phyloP scores from a whole-genome alignment of 352 stramenopile genomes.

The Globisporangium paroecandrum region DNA sequence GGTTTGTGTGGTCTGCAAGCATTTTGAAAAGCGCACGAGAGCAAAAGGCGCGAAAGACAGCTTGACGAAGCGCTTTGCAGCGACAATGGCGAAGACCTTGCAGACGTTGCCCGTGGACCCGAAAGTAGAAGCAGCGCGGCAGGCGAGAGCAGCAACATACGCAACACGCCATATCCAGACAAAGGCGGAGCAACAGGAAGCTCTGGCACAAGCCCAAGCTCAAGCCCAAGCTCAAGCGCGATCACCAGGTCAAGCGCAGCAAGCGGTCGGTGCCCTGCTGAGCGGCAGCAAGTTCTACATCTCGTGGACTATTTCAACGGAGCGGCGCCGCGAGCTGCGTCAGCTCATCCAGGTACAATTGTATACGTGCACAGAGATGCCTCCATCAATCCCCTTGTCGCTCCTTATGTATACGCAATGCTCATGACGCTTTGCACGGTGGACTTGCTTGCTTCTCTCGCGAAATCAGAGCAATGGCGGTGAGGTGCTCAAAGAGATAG shows the following conservation, averaged over 20 bases:
- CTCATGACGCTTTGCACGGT: not conserved
- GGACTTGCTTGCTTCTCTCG: not conserved
- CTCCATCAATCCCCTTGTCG: not conserved
- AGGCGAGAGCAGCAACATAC: not conserved
- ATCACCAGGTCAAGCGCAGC: not conserved
- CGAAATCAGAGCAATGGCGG: slow-evolving; percentile 28
- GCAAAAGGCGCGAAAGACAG: slow-evolving; percentile 6
- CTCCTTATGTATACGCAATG: not conserved
- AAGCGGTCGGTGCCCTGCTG: not conserved
- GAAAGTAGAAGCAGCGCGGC: not conserved
- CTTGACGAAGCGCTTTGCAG: not conserved
- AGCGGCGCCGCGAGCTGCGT: slow-evolving; percentile 3
- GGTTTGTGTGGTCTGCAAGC: not conserved
- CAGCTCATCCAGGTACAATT: slow-evolving; percentile 13
- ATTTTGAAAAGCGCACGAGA: slow-evolving; percentile 9
- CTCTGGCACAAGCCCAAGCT: not conserved
- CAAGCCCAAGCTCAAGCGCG: not conserved
- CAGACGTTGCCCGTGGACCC: not conserved
- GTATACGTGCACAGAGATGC: not conserved
- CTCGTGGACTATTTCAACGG: not conserved
- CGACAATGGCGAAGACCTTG: slow-evolving; percentile 1
- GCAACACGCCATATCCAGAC: not conserved
- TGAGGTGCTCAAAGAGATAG: slow-evolving; percentile 13
- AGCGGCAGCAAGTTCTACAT: slow-evolving; percentile 14
- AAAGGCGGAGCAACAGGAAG: not conserved